Percentiles rank a stretch among this genome's conserved stretches.
Evolutionary conservation across 2,329 filamentous ascomycete genomes (phyloP).

Genomic region (Cladosporium cucumerinum): DNA sequence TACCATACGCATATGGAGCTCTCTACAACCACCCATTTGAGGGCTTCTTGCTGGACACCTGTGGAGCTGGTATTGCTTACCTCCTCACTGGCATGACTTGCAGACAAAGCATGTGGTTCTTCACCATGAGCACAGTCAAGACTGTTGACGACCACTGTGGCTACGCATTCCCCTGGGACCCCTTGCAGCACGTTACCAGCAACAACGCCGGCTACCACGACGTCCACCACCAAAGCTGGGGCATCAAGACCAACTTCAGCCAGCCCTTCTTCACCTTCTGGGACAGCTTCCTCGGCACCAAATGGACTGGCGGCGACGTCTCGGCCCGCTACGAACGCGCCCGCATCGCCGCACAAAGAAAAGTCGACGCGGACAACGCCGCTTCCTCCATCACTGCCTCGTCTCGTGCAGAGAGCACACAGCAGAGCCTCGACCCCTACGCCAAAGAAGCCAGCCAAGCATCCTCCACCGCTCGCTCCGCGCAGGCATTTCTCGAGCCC

Average conservation of each 20-base stretch:
- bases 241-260: conserved; percentile 84
- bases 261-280: conserved; percentile 96
- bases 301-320: conserved; percentile 70
- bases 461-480: conserved; percentile 23
- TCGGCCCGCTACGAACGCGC: conserved; percentile 57
- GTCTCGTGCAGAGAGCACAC: conserved; percentile 17
- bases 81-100: conserved; percentile 77
- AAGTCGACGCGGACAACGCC: conserved; percentile 49
- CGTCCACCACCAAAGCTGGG: conserved; percentile 98
- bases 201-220: conserved; percentile 98
- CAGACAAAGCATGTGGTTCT: conserved; percentile 85
- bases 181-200: conserved; percentile 82
- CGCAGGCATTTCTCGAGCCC: conserved; percentile 24
- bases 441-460: conserved; percentile 25
- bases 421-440: conserved; percentile 25
- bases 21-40: conserved; percentile 96
- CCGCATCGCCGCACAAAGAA: conserved; percentile 54
- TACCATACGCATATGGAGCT: conserved; percentile 94
- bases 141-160: conserved; percentile 98
- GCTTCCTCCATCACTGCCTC: conserved; percentile 24
- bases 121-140: conserved; percentile 85
- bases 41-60: conserved; percentile 87
- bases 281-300: conserved; percentile 78
- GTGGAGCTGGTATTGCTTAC: conserved; percentile 81
- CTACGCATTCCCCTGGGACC: conserved; percentile 93